Evolutionary conservation across 1,139 yeast genomes (phyloP), one percentile per base, ranked within the genome.

Genomic region (Blastobotrys illinoisensis): DNA sequence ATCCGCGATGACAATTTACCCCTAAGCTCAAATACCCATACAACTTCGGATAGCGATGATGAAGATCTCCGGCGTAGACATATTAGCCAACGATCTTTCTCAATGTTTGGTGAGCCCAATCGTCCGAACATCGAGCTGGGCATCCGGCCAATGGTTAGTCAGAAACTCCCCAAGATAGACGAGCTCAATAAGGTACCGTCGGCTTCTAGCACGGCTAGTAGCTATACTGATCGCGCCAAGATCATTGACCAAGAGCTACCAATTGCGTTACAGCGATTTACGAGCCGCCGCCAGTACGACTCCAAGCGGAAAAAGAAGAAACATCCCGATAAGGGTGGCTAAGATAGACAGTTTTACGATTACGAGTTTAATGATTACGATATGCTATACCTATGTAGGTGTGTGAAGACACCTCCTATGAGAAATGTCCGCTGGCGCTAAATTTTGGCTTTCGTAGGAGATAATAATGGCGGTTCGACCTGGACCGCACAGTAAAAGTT

Each of bases 1-100:
- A 68, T 66, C 19, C 46, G 11, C 20, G 36, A 13, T 6, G 19
- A 19, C 19, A 44, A n/a, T 45, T 36, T 45, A 24, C 32, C 4
- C 3, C 11, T 3, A 9, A 11, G 32, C 13, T 26, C 32, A 26
- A 26, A 26, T 11, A 26, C 32, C 3, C 32, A 11, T 5, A 5
- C 32, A 3, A 26, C 32, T 11, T 26, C 6, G 11, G 48, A 44
- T 24, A 44, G 9, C 7, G 50, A 53, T 9, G 49, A 52, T 36
- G 54, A 36, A 6, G 54, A 49, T n/a, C 32, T 40, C 3, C 21
- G 48, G 19, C 49, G 52, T 2, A 47, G 24, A 19, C 24, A 44
- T 5, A 26, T 52, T 13, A 48, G 54, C 20, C 24, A 40, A 21
- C 50, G 57, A 11, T 49, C 57, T 2, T 55, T 55, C 26, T 47